A percentile compares a stretch with the other conserved stretches of the same genome.
phyloP scores from a whole-genome alignment of 495 filamentous ascomycete species.

The Astrothelium macrocarpum region DNA sequence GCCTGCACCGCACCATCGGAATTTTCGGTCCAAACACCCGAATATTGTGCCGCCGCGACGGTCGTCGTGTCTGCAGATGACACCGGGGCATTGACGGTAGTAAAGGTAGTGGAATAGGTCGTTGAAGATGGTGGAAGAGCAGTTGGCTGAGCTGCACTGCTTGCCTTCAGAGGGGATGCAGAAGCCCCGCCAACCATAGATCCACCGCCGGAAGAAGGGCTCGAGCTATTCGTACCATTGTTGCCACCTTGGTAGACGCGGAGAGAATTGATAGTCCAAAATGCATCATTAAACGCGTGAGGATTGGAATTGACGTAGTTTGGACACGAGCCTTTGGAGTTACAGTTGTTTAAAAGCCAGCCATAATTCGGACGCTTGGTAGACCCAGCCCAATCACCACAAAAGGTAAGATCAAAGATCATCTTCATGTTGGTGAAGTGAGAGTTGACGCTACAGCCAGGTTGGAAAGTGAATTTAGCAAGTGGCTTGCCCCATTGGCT shows the following conservation, averaged over 20 bases:
- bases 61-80: not conserved
- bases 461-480: conserved; percentile 45
- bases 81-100: not conserved
- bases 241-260: conserved; percentile 20
- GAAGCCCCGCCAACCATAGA: not conserved
- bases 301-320: conserved; percentile 28
- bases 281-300: conserved; percentile 23
- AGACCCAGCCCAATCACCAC: conserved; percentile 73
- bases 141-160: not conserved
- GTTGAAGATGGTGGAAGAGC: not conserved
- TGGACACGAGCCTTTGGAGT: not conserved
- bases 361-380: not conserved
- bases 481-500: conserved; percentile 55
- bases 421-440: conserved; percentile 29
- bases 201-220: not conserved
- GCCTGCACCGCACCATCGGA: not conserved
- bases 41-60: not conserved
- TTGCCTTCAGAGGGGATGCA: not conserved
- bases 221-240: not conserved
- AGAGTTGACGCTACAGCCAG: conserved; percentile 22
- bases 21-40: not conserved
- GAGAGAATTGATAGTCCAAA: conserved; percentile 30
- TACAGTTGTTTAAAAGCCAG: not conserved
- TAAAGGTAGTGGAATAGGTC: not conserved
- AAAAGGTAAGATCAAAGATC: conserved; percentile 72